Conservation (phyloP, 306 rosid species). For the Biancaea sappan region DNA sequence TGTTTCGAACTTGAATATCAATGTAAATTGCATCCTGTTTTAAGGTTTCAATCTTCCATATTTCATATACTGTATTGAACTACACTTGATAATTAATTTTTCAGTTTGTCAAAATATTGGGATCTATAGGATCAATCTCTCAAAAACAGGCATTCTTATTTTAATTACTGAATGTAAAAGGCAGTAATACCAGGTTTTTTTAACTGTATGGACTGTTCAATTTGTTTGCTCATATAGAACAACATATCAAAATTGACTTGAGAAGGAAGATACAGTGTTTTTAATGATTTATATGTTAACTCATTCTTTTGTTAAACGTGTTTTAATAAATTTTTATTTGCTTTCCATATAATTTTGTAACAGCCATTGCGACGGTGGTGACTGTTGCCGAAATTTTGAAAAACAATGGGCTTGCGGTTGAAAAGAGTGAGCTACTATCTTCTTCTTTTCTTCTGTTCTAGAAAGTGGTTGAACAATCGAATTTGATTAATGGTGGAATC, state of each 20-base stretch:
- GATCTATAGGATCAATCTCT: too few relatives aligned
- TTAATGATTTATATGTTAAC: neutral
- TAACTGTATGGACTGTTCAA: neutral
- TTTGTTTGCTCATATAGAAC: conserved; percentile 3
- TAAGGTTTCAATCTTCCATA: neutral
- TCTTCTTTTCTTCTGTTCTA: neutral
- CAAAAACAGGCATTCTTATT: neutral
- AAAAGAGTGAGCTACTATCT: conserved; percentile 58
- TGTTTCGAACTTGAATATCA: neutral
- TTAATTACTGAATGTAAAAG: neutral
- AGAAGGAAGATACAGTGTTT: conserved; percentile 14
- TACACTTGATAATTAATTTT: neutral
- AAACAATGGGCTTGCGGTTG: conserved; percentile 75
- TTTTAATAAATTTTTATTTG: neutral
- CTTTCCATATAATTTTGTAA: neutral
- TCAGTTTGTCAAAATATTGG: conserved; percentile 24
- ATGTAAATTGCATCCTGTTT: neutral
- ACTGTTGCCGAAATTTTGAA: conserved; percentile 84
- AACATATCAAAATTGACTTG: neutral
- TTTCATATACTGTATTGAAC: neutral
- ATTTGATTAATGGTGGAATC: conserved; percentile 20
- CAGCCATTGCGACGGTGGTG: conserved; percentile 85
- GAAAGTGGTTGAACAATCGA: neutral
- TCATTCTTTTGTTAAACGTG: neutral
- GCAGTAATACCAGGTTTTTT: neutral